Conservation (phyloP, 176 grass and related monocot species). For the Eremochloa ophiuroides region DNA sequence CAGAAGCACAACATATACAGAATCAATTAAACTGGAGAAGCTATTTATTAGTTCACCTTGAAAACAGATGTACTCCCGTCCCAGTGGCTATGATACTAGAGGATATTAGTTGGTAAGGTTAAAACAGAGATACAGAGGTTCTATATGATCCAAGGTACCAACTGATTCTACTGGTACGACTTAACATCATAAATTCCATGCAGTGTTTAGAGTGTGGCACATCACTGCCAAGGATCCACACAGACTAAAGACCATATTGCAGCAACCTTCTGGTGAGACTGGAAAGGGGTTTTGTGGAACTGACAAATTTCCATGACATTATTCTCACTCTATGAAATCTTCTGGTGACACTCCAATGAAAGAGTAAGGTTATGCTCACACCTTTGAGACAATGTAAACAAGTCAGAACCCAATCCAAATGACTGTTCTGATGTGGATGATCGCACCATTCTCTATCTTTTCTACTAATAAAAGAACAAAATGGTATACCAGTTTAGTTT, state of each 20-base stretch:
- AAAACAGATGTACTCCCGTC: not conserved
- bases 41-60: not conserved
- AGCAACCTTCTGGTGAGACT: not conserved
- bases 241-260: not conserved
- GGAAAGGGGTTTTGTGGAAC: not conserved
- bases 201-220: conserved; percentile 1
- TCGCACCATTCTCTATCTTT: not conserved
- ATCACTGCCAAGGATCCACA: not conserved
- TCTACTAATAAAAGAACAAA: not conserved
- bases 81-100: not conserved
- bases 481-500: not conserved
- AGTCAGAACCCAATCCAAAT: not conserved
- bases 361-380: not conserved
- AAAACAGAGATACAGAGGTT: not conserved
- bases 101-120: not conserved
- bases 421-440: not conserved
- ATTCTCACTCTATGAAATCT: too few relatives aligned
- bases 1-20: not conserved
- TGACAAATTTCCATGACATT: not conserved
- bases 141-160: not conserved
- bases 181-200: not conserved
- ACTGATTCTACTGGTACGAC: not conserved
- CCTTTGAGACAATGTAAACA: not conserved
- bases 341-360: not conserved
- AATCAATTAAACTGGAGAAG: conserved; percentile 9